Conservation (phyloP, 495 filamentous ascomycete genomes). For the Neurospora sp. region DNA sequence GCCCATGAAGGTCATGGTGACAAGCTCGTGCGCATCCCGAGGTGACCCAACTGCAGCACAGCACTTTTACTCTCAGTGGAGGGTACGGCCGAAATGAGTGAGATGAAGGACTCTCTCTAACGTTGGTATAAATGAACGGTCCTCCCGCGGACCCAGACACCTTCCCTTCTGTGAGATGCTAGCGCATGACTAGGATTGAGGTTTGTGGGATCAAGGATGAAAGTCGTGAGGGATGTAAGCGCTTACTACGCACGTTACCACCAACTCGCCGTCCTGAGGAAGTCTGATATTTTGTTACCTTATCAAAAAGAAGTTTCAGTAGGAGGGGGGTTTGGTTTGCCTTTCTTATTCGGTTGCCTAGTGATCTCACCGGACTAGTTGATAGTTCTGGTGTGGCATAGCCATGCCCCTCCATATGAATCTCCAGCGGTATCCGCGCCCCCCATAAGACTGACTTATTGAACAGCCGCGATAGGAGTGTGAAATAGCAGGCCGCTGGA, state of each 20-base stretch:
- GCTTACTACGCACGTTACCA: neutral
- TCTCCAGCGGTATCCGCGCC: neutral
- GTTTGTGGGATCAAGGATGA: neutral
- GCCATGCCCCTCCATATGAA: neutral
- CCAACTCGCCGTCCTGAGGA: neutral
- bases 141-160: neutral
- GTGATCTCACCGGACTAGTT: neutral
- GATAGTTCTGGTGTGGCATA: neutral
- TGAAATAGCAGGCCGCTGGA: neutral
- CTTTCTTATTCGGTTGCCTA: neutral
- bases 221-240: neutral
- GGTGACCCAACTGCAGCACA: neutral
- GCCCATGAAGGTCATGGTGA: neutral
- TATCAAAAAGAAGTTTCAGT: neutral
- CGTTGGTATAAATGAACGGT: neutral
- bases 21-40: neutral
- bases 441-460: neutral
- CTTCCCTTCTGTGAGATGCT: neutral
- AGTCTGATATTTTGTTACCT: neutral
- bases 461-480: neutral
- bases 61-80: neutral
- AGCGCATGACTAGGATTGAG: neutral
- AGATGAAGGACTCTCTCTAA: neutral
- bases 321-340: neutral
- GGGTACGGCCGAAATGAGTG: neutral